Percentiles rank a stretch among this genome's conserved stretches.
Conservation (phyloP, 2,329 filamentous ascomycete species). For the Aureobasidium leucospermi region DNA sequence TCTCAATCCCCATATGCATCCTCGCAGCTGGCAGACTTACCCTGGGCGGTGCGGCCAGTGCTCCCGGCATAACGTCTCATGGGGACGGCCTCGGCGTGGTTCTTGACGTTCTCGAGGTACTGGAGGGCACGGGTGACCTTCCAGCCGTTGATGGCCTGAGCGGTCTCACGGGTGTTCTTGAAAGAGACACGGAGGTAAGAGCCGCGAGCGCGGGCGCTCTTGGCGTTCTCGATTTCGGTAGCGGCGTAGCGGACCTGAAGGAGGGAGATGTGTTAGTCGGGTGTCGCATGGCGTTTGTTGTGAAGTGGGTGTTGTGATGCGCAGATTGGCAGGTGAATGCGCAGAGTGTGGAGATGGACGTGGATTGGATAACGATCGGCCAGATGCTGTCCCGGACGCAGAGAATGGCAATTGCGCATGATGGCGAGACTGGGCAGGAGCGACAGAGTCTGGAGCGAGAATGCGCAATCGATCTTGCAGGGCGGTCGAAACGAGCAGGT, state of each 20-base stretch:
- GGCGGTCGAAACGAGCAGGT: conserved; percentile 3
- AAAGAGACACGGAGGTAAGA: conserved; percentile 98
- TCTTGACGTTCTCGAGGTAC: conserved; percentile 97
- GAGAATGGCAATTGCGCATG: neutral
- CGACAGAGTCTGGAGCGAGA: neutral
- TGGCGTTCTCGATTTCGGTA: conserved; percentile 75
- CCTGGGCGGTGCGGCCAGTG: conserved; percentile 94
- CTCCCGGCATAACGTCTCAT: conserved; percentile 96
- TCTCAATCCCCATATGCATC: conserved; percentile 26
- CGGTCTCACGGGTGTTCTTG: conserved; percentile 99
- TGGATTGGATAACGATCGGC: neutral
- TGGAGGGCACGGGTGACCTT: conserved; percentile 89
- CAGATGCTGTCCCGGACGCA: neutral
- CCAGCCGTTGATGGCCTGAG: conserved; percentile 99
- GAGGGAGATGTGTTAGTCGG: neutral
- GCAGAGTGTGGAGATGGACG: neutral
- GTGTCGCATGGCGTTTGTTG: neutral
- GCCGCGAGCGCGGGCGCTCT: conserved; percentile 96
- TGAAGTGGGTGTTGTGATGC: neutral
- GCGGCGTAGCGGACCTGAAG: conserved; percentile 89
- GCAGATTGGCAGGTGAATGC: neutral
- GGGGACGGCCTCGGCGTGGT: conserved; percentile 94
- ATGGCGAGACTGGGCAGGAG: neutral
- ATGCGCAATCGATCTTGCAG: neutral
- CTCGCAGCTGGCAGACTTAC: conserved; percentile 54